Percentiles rank a stretch among this genome's conserved stretches.
Conservation (phyloP, 768 basidiomycete species). For the Mycena metata region DNA sequence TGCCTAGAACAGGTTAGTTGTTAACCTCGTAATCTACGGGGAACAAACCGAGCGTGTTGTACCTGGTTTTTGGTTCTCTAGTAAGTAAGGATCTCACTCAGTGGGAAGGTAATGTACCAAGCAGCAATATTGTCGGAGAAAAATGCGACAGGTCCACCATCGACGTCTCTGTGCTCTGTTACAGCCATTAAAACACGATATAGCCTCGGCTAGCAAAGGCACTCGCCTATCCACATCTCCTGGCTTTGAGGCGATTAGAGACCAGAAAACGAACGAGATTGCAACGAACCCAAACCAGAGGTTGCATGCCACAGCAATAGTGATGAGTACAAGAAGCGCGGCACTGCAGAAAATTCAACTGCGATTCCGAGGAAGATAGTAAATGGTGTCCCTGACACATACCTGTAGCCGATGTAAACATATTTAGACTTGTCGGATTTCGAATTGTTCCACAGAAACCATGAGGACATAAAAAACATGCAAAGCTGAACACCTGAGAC, state of each 20-base stretch:
- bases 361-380: conserved; percentile 19
- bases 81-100: no score
- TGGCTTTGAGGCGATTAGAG: conserved; percentile 21
- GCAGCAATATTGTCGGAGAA: conserved; percentile 39
- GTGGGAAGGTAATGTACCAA: conserved; percentile 30
- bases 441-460: no score
- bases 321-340: conserved; percentile 45
- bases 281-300: conserved; percentile 31
- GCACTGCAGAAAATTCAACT: conserved; percentile 33
- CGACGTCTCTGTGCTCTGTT: conserved; percentile 34
- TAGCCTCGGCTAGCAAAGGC: no score
- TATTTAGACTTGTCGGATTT: conserved; percentile 30
- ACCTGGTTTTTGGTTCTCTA: no score
- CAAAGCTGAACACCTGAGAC: no score
- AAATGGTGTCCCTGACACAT: conserved; percentile 35
- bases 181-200: no score
- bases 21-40: no score
- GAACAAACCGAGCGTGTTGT: no score
- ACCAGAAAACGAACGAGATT: no score
- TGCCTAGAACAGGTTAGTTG: no score
- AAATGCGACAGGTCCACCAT: conserved; percentile 51
- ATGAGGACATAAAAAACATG: no score
- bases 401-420: no score
- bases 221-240: conserved; percentile 48
- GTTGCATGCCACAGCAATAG: conserved; percentile 46